Percentiles rank a stretch among this genome's conserved stretches.
Conservation (phyloP, 148 eudicot species). For the Vaccinium darrowii region DNA sequence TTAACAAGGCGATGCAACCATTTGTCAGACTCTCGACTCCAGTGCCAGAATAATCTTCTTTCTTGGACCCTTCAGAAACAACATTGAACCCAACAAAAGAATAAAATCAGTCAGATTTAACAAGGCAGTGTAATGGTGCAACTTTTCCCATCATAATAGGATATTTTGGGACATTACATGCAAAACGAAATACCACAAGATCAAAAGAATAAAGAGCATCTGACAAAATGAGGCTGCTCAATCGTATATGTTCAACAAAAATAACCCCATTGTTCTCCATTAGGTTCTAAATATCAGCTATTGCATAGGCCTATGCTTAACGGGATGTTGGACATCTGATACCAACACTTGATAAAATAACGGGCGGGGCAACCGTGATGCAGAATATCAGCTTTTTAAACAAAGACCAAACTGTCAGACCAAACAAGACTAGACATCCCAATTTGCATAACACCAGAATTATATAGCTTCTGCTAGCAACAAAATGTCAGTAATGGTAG, state of each 20-base stretch:
- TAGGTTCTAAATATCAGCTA: background rate
- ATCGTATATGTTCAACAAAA: background rate
- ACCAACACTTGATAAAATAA: background rate
- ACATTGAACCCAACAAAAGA: background rate
- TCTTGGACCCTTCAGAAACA: constrained; percentile 70
- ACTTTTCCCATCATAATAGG: background rate
- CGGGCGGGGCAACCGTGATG: background rate
- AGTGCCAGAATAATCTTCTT: constrained; percentile 77
- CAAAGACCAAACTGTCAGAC: background rate
- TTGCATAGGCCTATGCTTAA: background rate
- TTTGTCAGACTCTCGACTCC: constrained; percentile 48
- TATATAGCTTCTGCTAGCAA: background rate
- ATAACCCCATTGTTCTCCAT: background rate
- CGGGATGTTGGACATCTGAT: background rate
- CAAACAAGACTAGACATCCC: background rate
- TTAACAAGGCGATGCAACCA: background rate
- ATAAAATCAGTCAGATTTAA: background rate
- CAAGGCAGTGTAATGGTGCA: background rate
- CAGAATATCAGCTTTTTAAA: background rate
- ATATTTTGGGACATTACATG: background rate
- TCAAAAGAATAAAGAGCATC: background rate
- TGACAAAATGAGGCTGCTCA: background rate
- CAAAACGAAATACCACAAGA: background rate
- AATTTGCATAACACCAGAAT: background rate
- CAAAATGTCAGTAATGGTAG: background rate